phyloP scores from a whole-genome alignment of 495 filamentous ascomycete species.

The Amniculicola lignicola region DNA sequence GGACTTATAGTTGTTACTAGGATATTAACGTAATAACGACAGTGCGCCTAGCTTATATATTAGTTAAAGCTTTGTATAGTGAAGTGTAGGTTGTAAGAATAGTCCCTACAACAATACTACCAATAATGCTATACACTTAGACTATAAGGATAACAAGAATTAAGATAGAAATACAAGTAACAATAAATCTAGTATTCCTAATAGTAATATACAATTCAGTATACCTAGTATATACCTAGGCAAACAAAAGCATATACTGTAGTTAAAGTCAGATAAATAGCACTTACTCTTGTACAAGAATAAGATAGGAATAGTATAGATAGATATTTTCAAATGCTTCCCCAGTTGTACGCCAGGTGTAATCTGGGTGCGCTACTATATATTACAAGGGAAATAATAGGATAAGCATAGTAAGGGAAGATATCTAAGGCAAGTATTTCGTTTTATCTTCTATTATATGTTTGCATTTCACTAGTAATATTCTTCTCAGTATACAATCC shows the following conservation, averaged over 20 bases:
- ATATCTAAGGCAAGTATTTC: no score
- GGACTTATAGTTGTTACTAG: neutral
- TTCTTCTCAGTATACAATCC: no score
- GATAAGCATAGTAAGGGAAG: no score
- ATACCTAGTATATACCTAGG: neutral
- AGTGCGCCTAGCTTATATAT: neutral
- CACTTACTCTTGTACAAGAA: neutral
- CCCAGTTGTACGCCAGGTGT: neutral
- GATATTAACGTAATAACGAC: neutral
- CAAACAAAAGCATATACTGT: neutral
- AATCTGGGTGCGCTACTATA: neutral
- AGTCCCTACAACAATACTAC: neutral
- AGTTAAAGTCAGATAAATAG: neutral
- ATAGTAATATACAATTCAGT: no score
- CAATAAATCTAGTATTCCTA: neutral
- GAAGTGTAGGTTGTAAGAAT: neutral
- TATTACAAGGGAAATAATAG: neutral
- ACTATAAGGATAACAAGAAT: neutral
- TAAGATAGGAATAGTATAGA: neutral
- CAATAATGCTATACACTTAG: neutral
- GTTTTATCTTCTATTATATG: no score
- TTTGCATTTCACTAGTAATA: no score
- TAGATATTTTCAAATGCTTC: neutral
- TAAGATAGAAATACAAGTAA: neutral
- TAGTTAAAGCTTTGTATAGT: neutral